Evolutionary conservation across 2,329 filamentous ascomycete genomes (phyloP).

Genomic region (Monosporascus sp.): DNA sequence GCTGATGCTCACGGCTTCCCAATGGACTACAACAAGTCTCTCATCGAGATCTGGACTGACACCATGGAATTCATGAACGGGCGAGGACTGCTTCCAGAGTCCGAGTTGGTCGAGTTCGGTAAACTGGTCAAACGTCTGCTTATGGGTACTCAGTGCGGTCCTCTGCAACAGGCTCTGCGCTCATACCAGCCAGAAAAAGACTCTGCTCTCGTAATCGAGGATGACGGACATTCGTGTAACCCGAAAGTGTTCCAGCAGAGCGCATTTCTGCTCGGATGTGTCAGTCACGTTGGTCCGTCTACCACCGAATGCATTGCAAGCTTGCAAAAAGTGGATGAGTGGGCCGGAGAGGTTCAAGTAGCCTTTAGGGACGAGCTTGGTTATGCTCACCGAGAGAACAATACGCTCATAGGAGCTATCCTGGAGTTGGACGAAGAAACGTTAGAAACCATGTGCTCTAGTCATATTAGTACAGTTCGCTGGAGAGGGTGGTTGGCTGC

Average conservation of each 20-base stretch:
- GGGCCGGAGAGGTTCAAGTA: slow-evolving; percentile 2
- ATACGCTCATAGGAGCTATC: neutral
- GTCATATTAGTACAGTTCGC: slow-evolving; percentile 1
- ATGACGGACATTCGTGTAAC: neutral
- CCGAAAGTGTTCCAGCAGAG: neutral
- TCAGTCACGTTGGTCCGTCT: slow-evolving; percentile 4
- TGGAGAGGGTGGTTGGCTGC: neutral
- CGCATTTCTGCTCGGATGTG: slow-evolving; percentile 1
- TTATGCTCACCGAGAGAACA: slow-evolving; percentile 3
- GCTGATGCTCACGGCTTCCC: slow-evolving; percentile 19
- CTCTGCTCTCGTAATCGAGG: neutral
- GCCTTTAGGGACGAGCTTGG: slow-evolving; percentile 1
- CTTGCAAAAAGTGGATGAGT: slow-evolving; percentile 1
- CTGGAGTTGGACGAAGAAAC: neutral
- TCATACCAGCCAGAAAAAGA: neutral
- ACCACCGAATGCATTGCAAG: neutral
- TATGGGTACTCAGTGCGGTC: neutral
- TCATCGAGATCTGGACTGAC: slow-evolving; percentile 23
- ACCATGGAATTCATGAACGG: slow-evolving; percentile 19
- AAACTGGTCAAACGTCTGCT: slow-evolving; percentile 4
- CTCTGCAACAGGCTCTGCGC: slow-evolving; percentile 2
- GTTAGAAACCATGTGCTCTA: neutral
- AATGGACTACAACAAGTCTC: slow-evolving; percentile 22
- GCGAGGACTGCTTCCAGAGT: neutral
- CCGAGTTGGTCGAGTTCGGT: slow-evolving; percentile 4